These are phyloP conservation scores for Trypanosoma cruzi DNA, from an alignment of 208 protist genomes.

Conservation along the genomic window DNA sequence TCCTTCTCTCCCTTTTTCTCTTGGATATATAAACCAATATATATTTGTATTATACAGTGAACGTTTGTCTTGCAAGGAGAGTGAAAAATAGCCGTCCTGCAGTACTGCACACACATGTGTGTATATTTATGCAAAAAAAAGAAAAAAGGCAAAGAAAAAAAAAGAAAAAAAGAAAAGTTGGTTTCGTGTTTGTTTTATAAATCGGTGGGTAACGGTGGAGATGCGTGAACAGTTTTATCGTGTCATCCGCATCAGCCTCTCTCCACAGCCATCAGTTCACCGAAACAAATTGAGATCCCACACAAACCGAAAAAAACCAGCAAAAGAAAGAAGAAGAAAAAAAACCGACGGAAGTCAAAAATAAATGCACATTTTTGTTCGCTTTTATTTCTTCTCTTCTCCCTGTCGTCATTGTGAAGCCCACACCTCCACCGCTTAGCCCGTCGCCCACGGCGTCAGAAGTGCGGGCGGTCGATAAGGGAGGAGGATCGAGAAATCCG, in stretches of 20 bases:
- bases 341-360: slow-evolving; percentile 19
- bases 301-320: neutral
- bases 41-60: too few species aligned
- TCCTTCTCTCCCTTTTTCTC: neutral
- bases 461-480: neutral
- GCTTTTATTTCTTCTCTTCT: neutral
- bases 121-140: neutral
- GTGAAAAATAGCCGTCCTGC: too few species aligned
- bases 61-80: too few species aligned
- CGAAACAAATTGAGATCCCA: too few species aligned
- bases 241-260: too few species aligned
- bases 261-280: too few species aligned
- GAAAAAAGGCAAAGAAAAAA: slow-evolving; percentile 18
- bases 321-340: slow-evolving; percentile 3
- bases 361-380: neutral
- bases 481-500: neutral
- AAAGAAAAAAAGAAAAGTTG: slow-evolving; percentile 1
- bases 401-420: neutral
- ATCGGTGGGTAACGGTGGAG: too few species aligned
- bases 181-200: too few species aligned
- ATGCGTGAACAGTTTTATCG: too few species aligned
- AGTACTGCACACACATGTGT: neutral
- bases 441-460: too few species aligned
- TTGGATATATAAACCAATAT: neutral
- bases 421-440: neutral